These are phyloP conservation scores for Glycine soja DNA, from an alignment of 306 rosid genomes.

Conservation along the genomic window DNA sequence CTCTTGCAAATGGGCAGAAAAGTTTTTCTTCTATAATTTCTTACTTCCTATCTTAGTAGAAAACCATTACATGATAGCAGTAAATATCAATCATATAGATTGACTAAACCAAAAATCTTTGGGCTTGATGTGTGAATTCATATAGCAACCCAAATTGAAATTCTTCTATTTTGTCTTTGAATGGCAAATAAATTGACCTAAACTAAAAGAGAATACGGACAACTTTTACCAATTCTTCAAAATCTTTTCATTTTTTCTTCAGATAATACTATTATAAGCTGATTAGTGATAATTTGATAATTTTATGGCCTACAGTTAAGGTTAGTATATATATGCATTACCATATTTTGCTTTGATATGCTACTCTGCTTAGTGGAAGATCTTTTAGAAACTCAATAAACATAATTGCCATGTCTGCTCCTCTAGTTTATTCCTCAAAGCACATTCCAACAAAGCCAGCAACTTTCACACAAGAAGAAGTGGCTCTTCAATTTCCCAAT, in stretches of 20 bases:
- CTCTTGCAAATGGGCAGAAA: background rate
- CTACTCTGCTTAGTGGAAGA: too few species aligned
- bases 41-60: background rate
- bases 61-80: too few species aligned
- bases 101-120: too few species aligned
- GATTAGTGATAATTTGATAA: slow-evolving; percentile 3
- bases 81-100: too few species aligned
- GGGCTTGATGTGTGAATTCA: slow-evolving; percentile 20
- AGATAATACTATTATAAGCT: slow-evolving; percentile 2
- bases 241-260: slow-evolving; percentile 1
- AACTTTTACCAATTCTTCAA: background rate
- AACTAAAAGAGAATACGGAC: slow-evolving; percentile 19
- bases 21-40: background rate
- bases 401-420: too few species aligned
- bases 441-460: slow-evolving; percentile 62
- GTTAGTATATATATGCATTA: too few species aligned
- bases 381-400: too few species aligned
- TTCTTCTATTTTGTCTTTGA: slow-evolving; percentile 9
- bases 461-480: slow-evolving; percentile 51
- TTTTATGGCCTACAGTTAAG: background rate
- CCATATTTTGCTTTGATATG: too few species aligned
- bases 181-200: slow-evolving; percentile 5
- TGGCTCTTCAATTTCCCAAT: slow-evolving; percentile 56
- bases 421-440: slow-evolving; percentile 68
- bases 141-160: slow-evolving; percentile 27